Evolutionary conservation across 2,329 filamentous ascomycete species (phyloP), one percentile per base, ranked within the genome.

Genomic region (Colletotrichum melonis): DNA sequence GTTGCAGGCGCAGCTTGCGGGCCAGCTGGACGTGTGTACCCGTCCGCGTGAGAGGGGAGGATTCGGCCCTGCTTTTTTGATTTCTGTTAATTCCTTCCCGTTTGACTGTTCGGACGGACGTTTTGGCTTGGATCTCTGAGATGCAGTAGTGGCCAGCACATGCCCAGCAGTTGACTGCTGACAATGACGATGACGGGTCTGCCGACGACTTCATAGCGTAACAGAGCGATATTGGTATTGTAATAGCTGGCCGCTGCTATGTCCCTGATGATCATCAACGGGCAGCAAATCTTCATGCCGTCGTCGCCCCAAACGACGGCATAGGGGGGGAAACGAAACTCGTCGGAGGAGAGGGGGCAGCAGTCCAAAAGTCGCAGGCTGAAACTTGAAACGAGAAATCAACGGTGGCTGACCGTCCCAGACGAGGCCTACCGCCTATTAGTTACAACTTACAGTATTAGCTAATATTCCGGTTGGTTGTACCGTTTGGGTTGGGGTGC

Each of bases 311-410:
- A 60, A 70, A 65, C 59, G 55, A 73, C 67, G 46, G 55, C 46
- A n/a, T 19, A 49, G 42, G 64, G 54, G 22, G 56, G 46, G 62
- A 52, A 73, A 65, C 67, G 59, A 70, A 70, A 73, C 67, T 60
- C 67, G 67, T 55, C 67, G 16, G 42, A 70, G 59, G 46, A 60
- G 35, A 32, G 35, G 35, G 35, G 5, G 4, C 35, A 3, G 56
- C 60, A 28, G 59, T 19, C 56, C 67, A 22, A 46, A 46, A 70
- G 70, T 73, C 67, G 70, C 70, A 70, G 59, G 46, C 24, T 70
- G 67, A 70, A 73, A 73, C 70, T 38, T 70, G 70, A 73, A 70
- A 73, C 70, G 35, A 65, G 35, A 68, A 52, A 58, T 35, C 58
- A 63, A 72, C 69, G 64, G 69, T 66, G 26, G 57, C 22, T 30